Evolutionary conservation across 169 alveolate species (phyloP), one percentile per base, ranked within the genome.

Genomic region (Miamiensis avidus): DNA sequence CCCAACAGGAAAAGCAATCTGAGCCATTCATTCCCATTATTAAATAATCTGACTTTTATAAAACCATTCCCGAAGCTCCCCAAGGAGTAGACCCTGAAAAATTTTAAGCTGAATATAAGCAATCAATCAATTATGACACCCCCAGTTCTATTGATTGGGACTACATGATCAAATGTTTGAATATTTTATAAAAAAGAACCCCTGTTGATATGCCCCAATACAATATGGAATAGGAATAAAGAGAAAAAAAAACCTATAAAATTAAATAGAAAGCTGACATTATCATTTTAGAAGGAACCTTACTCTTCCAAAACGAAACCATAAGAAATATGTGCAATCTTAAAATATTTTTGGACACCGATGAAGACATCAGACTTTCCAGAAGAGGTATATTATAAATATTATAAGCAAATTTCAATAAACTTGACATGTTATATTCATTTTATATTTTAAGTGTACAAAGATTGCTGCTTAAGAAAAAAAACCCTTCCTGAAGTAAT

Each of bases 351-450:
- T 78, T 91, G 34, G 95, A 91, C 0, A 87, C 95, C 31, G 95
- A 91, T 81, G 95, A 91, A 76, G 95, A 91, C 76, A 88, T 91
- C 15, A 84, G 95, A 82, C 90, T 91, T 15, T 84, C 92, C n/a
- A 85, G 95, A 85, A 88, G 95, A 78, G 74, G 84, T 79, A 79
- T 49, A 64, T 15, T 49, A 4, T 49, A 49, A 49, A 4, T n/a
- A n/a, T 49, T 49, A 49, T 49, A 11, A 49, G 4, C 20, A 49
- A 49, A 11, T 49, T 49, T 49, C 20, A 49, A 49, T 11, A 11
- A 49, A 49, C 4, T 11, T 49, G 20, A 11, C 69, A 11, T 49
- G 4, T 49, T 49, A n/a, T n/a, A n/a, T n/a, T n/a, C n/a, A n/a
- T 11, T 49, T 0, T 32, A 77, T 73, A n/a, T n/a, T n/a, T n/a